Evolutionary conservation across 768 basidiomycete species (phyloP).

Genomic region (Cubamyces sp.): DNA sequence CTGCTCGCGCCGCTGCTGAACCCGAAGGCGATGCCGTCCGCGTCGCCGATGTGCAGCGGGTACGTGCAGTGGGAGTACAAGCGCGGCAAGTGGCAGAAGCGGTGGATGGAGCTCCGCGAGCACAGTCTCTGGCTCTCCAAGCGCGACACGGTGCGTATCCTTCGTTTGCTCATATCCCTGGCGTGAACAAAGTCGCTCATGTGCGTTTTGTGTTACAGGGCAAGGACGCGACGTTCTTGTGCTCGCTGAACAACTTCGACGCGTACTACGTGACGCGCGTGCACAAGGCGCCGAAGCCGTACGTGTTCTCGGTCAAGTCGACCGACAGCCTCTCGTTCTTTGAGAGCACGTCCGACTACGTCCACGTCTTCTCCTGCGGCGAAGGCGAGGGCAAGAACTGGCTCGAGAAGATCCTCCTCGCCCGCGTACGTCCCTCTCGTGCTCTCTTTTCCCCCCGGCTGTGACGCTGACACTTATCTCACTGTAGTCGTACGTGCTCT

Average conservation of each 20-base stretch:
- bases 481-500: slow-evolving; percentile 75
- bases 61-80: slow-evolving; percentile 91
- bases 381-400: slow-evolving; percentile 74
- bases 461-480: slow-evolving; percentile 20
- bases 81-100: slow-evolving; percentile 94
- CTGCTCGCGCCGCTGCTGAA: slow-evolving; percentile 62
- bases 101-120: slow-evolving; percentile 86
- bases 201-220: slow-evolving; percentile 49
- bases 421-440: slow-evolving; percentile 59
- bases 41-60: slow-evolving; percentile 49
- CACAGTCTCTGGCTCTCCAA: slow-evolving; percentile 88
- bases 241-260: slow-evolving; percentile 88
- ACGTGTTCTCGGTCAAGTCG: slow-evolving; percentile 86
- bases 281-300: slow-evolving; percentile 83
- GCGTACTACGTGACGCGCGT: slow-evolving; percentile 78
- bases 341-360: slow-evolving; percentile 85
- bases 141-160: slow-evolving; percentile 72
- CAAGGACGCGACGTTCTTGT: slow-evolving; percentile 82
- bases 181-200: slow-evolving; percentile 14
- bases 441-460: not conserved
- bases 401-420: slow-evolving; percentile 81
- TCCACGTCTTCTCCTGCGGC: slow-evolving; percentile 83
- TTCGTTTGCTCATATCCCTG: not conserved
- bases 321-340: slow-evolving; percentile 86
- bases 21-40: slow-evolving; percentile 52